Conservation (phyloP, 2,329 filamentous ascomycete genomes). For the Colletotrichum godetiae region DNA sequence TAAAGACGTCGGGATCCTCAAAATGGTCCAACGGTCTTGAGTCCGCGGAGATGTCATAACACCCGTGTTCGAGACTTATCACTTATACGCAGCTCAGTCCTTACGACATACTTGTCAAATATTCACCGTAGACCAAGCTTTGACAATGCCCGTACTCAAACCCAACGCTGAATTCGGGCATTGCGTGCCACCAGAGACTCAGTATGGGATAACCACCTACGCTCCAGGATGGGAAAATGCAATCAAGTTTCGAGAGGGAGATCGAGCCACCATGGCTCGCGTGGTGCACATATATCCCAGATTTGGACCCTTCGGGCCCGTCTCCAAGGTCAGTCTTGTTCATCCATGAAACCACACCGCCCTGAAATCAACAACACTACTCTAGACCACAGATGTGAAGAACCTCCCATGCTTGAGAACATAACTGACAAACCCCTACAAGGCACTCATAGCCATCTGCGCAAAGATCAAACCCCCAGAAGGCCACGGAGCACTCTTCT, state of each 20-base stretch:
- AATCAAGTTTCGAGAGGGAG: conserved; percentile 54
- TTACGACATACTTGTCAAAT: not conserved
- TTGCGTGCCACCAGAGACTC: conserved; percentile 58
- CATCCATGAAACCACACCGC: not conserved
- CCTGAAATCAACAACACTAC: not conserved
- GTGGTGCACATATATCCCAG: conserved; percentile 60
- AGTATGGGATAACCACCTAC: conserved; percentile 60
- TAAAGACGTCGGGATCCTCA: not conserved
- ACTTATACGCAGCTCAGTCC: not conserved
- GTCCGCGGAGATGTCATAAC: not conserved
- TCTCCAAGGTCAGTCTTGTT: conserved; percentile 44
- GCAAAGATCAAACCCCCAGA: conserved; percentile 43
- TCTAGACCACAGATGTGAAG: not conserved
- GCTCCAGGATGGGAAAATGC: conserved; percentile 55
- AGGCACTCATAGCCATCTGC: conserved; percentile 51
- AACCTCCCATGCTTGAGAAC: not conserved
- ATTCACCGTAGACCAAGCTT: not conserved
- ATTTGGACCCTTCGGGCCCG: conserved; percentile 53
- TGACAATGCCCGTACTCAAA: conserved; percentile 49
- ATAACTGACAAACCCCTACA: conserved; percentile 31
- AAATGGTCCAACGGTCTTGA: too few relatives aligned
- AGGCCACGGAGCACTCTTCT: conserved; percentile 42
- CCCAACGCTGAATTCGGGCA: conserved; percentile 54
- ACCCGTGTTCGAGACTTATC: not conserved
- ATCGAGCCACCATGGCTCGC: conserved; percentile 45